Percentiles rank a stretch among this genome's conserved stretches.
phyloP scores from a whole-genome alignment of 805 yeast genomes.

The Babjeviella inositovora region DNA sequence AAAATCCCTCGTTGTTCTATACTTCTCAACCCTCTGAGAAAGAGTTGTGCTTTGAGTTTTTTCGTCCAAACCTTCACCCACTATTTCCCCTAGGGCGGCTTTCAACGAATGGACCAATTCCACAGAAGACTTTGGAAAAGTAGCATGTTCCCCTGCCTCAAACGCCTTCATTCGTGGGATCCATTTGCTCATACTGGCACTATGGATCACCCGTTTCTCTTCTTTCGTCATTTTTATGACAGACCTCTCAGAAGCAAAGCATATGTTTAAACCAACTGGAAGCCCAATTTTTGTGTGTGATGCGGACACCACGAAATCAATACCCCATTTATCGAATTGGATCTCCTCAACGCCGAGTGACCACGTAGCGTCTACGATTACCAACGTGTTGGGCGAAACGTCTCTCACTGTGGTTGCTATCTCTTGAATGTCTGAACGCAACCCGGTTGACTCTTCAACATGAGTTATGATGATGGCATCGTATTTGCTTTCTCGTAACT shows the following conservation, averaged over 20 bases:
- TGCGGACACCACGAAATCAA: conserved; percentile 80
- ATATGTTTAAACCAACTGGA: conserved; percentile 81
- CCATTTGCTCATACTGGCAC: conserved; percentile 72
- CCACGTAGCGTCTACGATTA: conserved; percentile 90
- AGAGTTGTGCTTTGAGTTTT: no score
- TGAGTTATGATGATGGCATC: conserved; percentile 75
- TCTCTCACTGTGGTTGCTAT: conserved; percentile 45
- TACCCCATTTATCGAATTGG: conserved; percentile 77
- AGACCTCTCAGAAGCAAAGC: conserved; percentile 65
- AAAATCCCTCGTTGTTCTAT: no score
- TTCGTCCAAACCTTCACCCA: conserved; percentile 27
- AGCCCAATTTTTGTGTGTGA: conserved; percentile 94
- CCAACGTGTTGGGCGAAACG: conserved; percentile 63
- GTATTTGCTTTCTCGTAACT: conserved; percentile 37
- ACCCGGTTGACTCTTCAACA: conserved; percentile 96
- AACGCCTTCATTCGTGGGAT: conserved; percentile 75
- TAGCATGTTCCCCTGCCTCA: conserved; percentile 65
- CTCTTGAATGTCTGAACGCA: conserved; percentile 51
- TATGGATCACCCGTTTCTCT: conserved; percentile 33
- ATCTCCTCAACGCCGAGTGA: conserved; percentile 82
- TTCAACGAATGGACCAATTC: conserved; percentile 73
- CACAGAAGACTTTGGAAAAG: conserved; percentile 95
- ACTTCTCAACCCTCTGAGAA: no score
- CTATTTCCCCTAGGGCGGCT: conserved; percentile 59
- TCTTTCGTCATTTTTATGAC: conserved; percentile 36